Conservation (phyloP, 257 asterid genomes). For the Capsicum rhomboideum region DNA sequence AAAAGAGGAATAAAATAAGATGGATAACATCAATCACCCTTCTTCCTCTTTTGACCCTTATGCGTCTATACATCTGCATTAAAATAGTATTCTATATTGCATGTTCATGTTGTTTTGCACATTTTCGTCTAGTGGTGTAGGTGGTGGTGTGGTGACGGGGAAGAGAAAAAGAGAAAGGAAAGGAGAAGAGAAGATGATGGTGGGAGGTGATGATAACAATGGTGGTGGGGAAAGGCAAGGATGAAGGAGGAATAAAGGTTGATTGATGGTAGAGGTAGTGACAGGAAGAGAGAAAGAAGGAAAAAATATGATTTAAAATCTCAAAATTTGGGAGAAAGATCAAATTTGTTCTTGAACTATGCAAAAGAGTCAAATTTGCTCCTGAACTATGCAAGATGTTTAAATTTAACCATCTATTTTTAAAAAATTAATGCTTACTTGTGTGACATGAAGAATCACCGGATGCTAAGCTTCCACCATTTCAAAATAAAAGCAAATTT, state of each 20-base stretch:
- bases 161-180: neutral
- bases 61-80: too few species aligned
- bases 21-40: neutral
- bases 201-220: too few species aligned
- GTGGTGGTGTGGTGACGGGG: neutral
- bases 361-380: too few species aligned
- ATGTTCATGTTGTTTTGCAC: neutral
- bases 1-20: too few species aligned
- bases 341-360: too few species aligned
- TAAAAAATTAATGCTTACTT: neutral
- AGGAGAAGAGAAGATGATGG: neutral
- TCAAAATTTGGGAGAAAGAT: neutral
- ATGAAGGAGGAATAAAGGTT: neutral
- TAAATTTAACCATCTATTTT: neutral
- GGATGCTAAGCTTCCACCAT: too few species aligned
- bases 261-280: neutral
- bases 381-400: neutral
- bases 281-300: neutral
- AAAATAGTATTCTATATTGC: neutral
- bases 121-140: neutral
- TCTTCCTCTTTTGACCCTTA: neutral
- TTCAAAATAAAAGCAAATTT: too few species aligned
- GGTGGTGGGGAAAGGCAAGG: neutral
- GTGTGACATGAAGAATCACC: too few species aligned
- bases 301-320: too few species aligned